phyloP scores from a whole-genome alignment of 495 filamentous ascomycete species.

The Hypoxylon trugodes region DNA sequence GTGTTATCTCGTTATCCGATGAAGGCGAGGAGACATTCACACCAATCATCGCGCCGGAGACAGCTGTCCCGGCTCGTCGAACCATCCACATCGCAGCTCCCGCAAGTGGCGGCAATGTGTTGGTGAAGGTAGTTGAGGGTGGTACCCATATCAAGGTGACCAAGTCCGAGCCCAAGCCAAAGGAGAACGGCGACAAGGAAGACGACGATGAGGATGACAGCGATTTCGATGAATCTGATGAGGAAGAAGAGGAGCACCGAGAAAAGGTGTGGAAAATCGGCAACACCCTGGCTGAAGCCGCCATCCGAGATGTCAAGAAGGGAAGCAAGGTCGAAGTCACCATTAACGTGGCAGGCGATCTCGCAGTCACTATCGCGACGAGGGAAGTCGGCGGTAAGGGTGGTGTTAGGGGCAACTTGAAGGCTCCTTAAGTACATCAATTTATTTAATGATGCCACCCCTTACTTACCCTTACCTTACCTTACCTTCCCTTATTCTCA shows the following conservation, averaged over 20 bases:
- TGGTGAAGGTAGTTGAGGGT: slow-evolving; percentile 88
- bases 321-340: slow-evolving; percentile 92
- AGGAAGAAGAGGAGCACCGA: slow-evolving; percentile 85
- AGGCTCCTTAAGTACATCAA: slow-evolving; percentile 33
- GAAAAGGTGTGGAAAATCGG: slow-evolving; percentile 94
- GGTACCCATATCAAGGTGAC: slow-evolving; percentile 87
- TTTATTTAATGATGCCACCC: not conserved
- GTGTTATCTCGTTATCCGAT: slow-evolving; percentile 77
- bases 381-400: slow-evolving; percentile 87
- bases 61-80: slow-evolving; percentile 86
- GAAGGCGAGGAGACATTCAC: slow-evolving; percentile 71
- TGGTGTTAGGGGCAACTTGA: slow-evolving; percentile 77
- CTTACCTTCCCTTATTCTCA: too few relatives aligned
- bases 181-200: slow-evolving; percentile 67
- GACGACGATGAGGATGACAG: slow-evolving; percentile 67
- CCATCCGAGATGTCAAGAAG: slow-evolving; percentile 82
- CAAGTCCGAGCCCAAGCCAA: slow-evolving; percentile 79
- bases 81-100: slow-evolving; percentile 77
- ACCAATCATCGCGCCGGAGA: slow-evolving; percentile 81
- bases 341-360: slow-evolving; percentile 81
- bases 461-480: not conserved
- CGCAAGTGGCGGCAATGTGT: slow-evolving; percentile 81
- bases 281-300: slow-evolving; percentile 84
- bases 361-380: slow-evolving; percentile 78
- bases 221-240: slow-evolving; percentile 75